Conservation (phyloP, 257 asterid species). For the Fraxinus pennsylvanica region DNA sequence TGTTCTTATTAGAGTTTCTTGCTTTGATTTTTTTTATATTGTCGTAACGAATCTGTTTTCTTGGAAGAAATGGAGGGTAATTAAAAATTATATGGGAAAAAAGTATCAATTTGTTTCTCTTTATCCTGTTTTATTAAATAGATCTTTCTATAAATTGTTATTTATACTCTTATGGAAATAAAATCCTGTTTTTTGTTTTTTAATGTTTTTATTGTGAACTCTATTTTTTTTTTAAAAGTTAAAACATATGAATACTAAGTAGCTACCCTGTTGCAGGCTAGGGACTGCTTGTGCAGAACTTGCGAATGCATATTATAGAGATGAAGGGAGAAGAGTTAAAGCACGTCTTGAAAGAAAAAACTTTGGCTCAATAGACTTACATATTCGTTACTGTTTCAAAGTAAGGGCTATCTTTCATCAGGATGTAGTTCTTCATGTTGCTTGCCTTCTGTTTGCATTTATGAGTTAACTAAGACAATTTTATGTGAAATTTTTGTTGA, state of each 20-base stretch:
- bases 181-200: neutral
- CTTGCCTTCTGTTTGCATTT: no score
- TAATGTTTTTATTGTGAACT: neutral
- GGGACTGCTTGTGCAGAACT: constrained; percentile 65
- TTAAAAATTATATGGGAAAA: neutral
- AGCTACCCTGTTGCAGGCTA: constrained; percentile 51
- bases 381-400: constrained; percentile 88
- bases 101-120: neutral
- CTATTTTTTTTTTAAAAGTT: neutral
- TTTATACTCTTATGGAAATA: constrained; percentile 18
- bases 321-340: constrained; percentile 84
- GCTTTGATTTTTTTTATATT: constrained; percentile 17
- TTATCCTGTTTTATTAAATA: constrained; percentile 2
- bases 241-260: constrained; percentile 27
- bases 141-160: no score
- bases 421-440: no score
- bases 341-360: constrained; percentile 75
- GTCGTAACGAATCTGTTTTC: constrained; percentile 9
- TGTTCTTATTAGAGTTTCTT: constrained; percentile 14
- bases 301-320: constrained; percentile 74
- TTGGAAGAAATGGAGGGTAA: constrained; percentile 9
- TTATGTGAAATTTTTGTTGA: no score
- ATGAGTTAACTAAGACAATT: no score
- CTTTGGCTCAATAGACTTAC: constrained; percentile 64
- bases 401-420: constrained; percentile 30